These are phyloP conservation scores for Boletus speciosus DNA, from an alignment of 768 basidiomycete genomes.

Conservation along the genomic window DNA sequence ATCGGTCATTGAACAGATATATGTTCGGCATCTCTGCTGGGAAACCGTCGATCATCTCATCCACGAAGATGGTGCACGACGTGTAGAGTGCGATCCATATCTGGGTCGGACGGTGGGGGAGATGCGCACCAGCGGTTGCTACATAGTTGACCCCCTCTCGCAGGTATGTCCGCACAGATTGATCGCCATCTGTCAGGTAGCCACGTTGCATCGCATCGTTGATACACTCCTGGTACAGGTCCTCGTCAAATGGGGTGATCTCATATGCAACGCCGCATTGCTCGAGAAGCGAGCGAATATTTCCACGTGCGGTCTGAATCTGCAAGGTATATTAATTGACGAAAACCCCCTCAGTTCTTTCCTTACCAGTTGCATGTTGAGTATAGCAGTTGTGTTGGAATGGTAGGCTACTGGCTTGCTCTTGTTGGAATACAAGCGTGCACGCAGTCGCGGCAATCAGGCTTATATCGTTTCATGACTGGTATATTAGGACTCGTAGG, in stretches of 20 bases:
- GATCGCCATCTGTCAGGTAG: slow-evolving; percentile 23
- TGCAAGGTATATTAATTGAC: background rate
- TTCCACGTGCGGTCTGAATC: too few species aligned
- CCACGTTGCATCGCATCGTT: slow-evolving; percentile 22
- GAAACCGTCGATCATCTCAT: slow-evolving; percentile 17
- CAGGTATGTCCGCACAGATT: slow-evolving; percentile 27
- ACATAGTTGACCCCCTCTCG: slow-evolving; percentile 29
- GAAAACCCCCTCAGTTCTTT: background rate
- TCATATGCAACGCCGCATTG: background rate
- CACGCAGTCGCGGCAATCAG: too few species aligned
- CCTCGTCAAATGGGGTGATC: slow-evolving; percentile 8
- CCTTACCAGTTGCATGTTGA: slow-evolving; percentile 11
- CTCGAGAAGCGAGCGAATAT: too few species aligned
- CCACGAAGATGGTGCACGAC: too few species aligned
- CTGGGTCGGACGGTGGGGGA: too few species aligned
- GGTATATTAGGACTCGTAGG: too few species aligned
- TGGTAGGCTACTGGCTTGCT: background rate
- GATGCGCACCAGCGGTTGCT: too few species aligned
- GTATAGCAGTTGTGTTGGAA: background rate
- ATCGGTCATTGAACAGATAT: background rate
- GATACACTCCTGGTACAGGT: slow-evolving; percentile 20
- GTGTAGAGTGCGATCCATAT: too few species aligned
- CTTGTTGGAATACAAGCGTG: background rate
- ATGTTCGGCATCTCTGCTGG: slow-evolving; percentile 3
- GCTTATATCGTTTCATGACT: too few species aligned